phyloP scores from a whole-genome alignment of 192 early-diverging fungal genomes.

The Coemansia sp. region DNA sequence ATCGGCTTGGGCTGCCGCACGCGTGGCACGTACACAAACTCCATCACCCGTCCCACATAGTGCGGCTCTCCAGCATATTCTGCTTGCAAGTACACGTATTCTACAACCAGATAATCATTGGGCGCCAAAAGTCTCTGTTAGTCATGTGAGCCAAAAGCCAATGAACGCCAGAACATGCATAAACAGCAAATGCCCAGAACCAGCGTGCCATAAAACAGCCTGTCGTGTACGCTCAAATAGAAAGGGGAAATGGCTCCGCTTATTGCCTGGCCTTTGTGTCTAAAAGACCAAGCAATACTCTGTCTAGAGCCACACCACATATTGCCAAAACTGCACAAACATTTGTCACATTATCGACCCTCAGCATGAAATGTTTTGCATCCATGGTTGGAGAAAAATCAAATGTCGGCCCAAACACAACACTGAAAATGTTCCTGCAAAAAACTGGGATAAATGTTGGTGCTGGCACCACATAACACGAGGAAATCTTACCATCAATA shows the following conservation, averaged over 20 bases:
- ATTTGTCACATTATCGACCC: background rate
- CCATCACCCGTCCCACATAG: slow-evolving; percentile 79
- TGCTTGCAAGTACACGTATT: slow-evolving; percentile 74
- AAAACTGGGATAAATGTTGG: slow-evolving; percentile 7
- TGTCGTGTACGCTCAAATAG: background rate
- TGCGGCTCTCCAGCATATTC: slow-evolving; percentile 72
- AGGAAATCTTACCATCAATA: slow-evolving; percentile 40
- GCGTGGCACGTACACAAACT: slow-evolving; percentile 59
- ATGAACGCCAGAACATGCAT: background rate
- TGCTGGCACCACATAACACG: background rate
- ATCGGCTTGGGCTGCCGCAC: slow-evolving; percentile 54
- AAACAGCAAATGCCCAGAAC: background rate
- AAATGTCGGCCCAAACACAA: background rate
- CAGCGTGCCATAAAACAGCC: background rate
- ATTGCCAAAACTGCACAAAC: background rate
- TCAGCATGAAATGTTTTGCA: background rate
- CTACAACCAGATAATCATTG: slow-evolving; percentile 38
- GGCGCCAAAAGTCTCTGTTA: background rate
- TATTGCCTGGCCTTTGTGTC: no score
- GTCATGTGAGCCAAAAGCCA: background rate
- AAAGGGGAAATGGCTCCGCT: background rate
- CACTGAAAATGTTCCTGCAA: background rate
- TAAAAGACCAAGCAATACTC: no score
- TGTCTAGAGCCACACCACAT: background rate
- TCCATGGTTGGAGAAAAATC: background rate